Percentiles rank a stretch among this genome's conserved stretches.
phyloP scores from a whole-genome alignment of 352 stramenopile species.

The Globisporangium radiosum region DNA sequence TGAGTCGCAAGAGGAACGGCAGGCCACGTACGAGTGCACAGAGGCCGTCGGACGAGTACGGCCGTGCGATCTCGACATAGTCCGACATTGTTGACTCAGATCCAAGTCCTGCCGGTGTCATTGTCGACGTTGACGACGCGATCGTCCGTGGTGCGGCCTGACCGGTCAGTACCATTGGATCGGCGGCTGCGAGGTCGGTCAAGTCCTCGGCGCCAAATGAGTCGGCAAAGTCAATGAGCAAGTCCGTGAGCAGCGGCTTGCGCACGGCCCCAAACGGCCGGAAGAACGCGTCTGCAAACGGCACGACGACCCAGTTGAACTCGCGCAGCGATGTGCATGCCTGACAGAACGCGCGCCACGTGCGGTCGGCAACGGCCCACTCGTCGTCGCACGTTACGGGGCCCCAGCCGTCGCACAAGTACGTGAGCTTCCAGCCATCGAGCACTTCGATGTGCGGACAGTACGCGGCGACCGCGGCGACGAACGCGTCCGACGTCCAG shows the following conservation, averaged over 20 bases:
- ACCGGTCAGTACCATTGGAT: neutral
- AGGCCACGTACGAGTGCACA: conserved; percentile 25
- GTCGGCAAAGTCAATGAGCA: conserved; percentile 32
- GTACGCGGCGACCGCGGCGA: conserved; percentile 30
- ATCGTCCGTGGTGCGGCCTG: neutral
- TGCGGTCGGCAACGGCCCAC: conserved; percentile 30
- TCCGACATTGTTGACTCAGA: neutral
- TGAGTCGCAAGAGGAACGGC: conserved; percentile 25
- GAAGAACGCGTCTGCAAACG: conserved; percentile 44
- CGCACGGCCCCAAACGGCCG: conserved; percentile 29
- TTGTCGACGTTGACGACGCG: neutral
- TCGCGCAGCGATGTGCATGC: conserved; percentile 32
- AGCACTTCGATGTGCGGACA: conserved; percentile 47
- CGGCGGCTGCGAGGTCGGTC: neutral
- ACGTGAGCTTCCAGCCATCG: conserved; percentile 53
- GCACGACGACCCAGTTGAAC: conserved; percentile 56
- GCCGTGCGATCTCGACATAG: conserved; percentile 14
- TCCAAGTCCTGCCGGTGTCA: neutral
- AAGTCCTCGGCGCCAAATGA: conserved; percentile 11
- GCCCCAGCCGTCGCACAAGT: conserved; percentile 37
- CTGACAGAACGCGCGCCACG: conserved; percentile 36
- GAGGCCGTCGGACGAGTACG: conserved; percentile 27
- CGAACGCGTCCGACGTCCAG: conserved; percentile 31
- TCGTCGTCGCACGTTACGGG: conserved; percentile 45
- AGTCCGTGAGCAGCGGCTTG: conserved; percentile 32